These are phyloP conservation scores for Aspergillus steynii DNA, from an alignment of 495 filamentous ascomycete species.

Conservation along the genomic window DNA sequence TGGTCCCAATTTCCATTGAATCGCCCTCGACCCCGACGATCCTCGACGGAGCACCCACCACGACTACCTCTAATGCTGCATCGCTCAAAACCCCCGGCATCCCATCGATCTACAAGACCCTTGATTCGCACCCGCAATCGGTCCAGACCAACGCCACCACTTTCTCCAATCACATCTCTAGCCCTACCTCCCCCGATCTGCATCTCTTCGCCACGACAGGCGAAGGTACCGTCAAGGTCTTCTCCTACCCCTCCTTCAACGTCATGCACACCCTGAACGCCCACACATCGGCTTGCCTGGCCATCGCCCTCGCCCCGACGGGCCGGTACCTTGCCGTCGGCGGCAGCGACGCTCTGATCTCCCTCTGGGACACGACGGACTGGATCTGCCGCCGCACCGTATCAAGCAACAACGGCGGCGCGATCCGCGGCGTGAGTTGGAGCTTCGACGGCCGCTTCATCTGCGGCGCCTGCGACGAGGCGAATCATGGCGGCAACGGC, in stretches of 20 bases:
- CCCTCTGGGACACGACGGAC: constrained; percentile 88
- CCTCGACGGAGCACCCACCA: constrained; percentile 18
- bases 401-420: constrained; percentile 67
- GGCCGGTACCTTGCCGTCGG: constrained; percentile 84
- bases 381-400: constrained; percentile 88
- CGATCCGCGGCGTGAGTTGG: constrained; percentile 83
- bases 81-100: constrained; percentile 16
- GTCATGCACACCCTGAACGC: constrained; percentile 67
- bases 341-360: constrained; percentile 83
- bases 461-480: constrained; percentile 82
- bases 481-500: constrained; percentile 45
- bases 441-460: constrained; percentile 89
- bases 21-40: constrained; percentile 41
- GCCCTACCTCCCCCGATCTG: constrained; percentile 37
- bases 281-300: constrained; percentile 76
- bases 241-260: constrained; percentile 61
- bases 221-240: constrained; percentile 78
- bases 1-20: constrained; percentile 62
- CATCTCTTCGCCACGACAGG: constrained; percentile 76
- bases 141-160: constrained; percentile 78
- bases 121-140: constrained; percentile 66
- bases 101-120: constrained; percentile 40
- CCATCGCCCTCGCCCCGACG: constrained; percentile 70
- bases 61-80: constrained; percentile 7
- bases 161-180: constrained; percentile 67